Percentiles rank a stretch among this genome's conserved stretches.
These are phyloP conservation scores for Parasarocladium wereldwijsianum DNA, from an alignment of 2,329 filamentous ascomycete species.

Conservation along the genomic window DNA sequence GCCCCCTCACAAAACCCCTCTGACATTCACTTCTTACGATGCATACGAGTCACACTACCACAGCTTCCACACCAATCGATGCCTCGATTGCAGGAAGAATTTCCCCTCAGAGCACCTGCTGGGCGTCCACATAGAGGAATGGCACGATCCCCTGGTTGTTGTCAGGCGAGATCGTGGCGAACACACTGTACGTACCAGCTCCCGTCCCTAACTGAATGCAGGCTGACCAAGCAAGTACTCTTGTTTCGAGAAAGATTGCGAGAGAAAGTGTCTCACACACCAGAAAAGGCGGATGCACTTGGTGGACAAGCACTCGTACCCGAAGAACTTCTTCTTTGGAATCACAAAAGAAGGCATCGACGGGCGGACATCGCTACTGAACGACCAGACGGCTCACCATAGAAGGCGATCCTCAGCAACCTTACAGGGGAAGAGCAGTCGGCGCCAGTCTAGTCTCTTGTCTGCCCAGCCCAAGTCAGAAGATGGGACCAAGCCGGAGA, in stretches of 20 bases:
- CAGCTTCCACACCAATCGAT: constrained; percentile 70
- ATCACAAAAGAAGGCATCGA: constrained; percentile 86
- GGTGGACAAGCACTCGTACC: constrained; percentile 90
- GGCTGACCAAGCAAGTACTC: constrained; percentile 41
- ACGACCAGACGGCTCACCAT: constrained; percentile 35
- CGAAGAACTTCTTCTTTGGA: constrained; percentile 74
- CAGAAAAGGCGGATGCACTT: constrained; percentile 78
- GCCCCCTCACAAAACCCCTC: constrained; percentile 58
- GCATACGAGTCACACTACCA: constrained; percentile 83
- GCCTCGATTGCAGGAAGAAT: constrained; percentile 71
- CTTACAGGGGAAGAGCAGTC: constrained; percentile 17
- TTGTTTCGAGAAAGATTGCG: constrained; percentile 83
- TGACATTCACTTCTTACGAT: constrained; percentile 59
- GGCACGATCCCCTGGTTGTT: constrained; percentile 68
- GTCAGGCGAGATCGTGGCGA: constrained; percentile 66
- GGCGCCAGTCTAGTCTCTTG: constrained; percentile 18
- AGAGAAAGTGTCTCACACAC: constrained; percentile 67
- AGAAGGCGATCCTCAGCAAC: constrained; percentile 27
- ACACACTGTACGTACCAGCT: constrained; percentile 50
- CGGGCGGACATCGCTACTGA: constrained; percentile 62
- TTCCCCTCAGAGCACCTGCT: constrained; percentile 76
- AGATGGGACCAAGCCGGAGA: constrained; percentile 9
- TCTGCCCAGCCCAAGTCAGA: constrained; percentile 2
- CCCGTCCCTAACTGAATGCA: background rate
- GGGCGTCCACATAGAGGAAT: constrained; percentile 75